Evolutionary conservation across 305 asterid species (phyloP).

Genomic region (Fraxinus baroniana): DNA sequence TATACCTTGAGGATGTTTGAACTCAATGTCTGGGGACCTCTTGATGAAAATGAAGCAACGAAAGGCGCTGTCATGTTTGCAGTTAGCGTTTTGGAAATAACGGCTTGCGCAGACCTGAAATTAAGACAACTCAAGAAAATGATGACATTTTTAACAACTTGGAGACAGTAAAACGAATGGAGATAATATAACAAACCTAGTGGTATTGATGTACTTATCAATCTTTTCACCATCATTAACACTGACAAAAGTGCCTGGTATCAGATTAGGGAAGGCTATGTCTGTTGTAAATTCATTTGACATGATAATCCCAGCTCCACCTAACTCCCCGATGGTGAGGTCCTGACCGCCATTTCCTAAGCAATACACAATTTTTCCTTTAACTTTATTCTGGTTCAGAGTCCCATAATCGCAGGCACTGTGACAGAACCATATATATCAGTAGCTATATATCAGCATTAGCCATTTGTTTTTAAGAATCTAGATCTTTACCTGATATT

Average conservation of each 20-base stretch:
- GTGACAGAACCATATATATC: background rate
- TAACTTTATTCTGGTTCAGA: constrained; percentile 42
- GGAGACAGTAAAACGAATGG: background rate
- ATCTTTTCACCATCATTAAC: constrained; percentile 36
- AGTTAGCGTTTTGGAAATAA: constrained; percentile 47
- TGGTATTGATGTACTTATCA: constrained; percentile 53
- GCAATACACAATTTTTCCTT: constrained; percentile 68
- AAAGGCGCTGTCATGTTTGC: constrained; percentile 38
- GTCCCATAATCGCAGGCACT: constrained; percentile 55
- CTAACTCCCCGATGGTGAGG: constrained; percentile 22
- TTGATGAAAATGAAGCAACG: constrained; percentile 70
- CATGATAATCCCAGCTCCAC: constrained; percentile 60
- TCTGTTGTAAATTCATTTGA: constrained; percentile 25
- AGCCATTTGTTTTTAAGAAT: background rate
- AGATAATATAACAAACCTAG: constrained; percentile 36
- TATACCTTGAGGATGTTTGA: constrained; percentile 72
- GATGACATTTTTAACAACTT: background rate
- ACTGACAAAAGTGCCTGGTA: constrained; percentile 39
- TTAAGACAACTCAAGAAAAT: background rate
- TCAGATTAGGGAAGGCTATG: constrained; percentile 29
- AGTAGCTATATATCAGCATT: background rate
- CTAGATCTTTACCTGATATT: constrained; percentile 44
- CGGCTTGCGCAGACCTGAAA: constrained; percentile 53
- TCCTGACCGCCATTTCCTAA: constrained; percentile 35
- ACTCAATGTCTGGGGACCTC: constrained; percentile 65